Evolutionary conservation across 805 yeast species (phyloP).

Genomic region (Saccharomyces paradoxus): DNA sequence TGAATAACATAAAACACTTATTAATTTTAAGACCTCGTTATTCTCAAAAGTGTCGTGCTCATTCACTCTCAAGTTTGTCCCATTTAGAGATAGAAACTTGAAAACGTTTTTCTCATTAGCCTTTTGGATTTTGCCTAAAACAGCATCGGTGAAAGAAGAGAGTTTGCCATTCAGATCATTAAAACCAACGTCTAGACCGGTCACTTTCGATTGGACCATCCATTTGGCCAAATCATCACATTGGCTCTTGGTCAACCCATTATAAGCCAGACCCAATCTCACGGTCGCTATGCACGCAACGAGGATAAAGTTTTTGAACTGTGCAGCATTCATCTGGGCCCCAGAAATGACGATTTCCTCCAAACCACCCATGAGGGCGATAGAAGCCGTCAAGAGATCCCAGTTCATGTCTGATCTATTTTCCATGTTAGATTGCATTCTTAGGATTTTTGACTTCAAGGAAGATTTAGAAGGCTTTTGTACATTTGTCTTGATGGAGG

Average conservation of each 20-base stretch:
- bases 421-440: constrained; percentile 33
- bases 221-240: constrained; percentile 51
- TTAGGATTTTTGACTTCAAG: constrained; percentile 18
- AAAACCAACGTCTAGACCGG: constrained; percentile 78
- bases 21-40: constrained; percentile 31
- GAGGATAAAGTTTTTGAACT: constrained; percentile 52
- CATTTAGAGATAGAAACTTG: constrained; percentile 51
- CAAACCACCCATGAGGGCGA: constrained; percentile 67
- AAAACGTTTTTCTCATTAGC: constrained; percentile 27
- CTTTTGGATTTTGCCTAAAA: constrained; percentile 18
- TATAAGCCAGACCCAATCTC: constrained; percentile 74
- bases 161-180: constrained; percentile 49
- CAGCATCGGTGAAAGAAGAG: constrained; percentile 20
- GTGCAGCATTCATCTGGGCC: constrained; percentile 52
- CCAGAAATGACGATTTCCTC: constrained; percentile 79
- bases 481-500: constrained; percentile 31
- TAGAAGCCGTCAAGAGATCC: constrained; percentile 67
- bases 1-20: constrained; percentile 42
- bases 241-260: constrained; percentile 53
- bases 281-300: constrained; percentile 50
- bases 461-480: constrained; percentile 33
- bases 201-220: constrained; percentile 39
- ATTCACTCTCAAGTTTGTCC: constrained; percentile 50
- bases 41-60: constrained; percentile 34
- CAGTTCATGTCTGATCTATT: constrained; percentile 72